These are phyloP conservation scores for Corylus avellana DNA, from an alignment of 306 rosid species.

Conservation along the genomic window DNA sequence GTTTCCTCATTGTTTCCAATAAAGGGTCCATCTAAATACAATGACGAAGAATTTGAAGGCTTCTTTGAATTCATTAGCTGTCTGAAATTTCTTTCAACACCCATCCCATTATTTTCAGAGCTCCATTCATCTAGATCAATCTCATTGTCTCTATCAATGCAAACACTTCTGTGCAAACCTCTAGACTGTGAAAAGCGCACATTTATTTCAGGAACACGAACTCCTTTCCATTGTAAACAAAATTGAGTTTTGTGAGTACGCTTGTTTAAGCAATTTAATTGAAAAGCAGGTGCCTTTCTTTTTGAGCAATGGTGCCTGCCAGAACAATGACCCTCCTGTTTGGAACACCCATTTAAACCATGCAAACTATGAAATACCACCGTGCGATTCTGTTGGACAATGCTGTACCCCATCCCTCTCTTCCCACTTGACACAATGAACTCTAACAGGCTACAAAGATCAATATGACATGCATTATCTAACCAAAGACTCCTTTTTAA, in stretches of 20 bases:
- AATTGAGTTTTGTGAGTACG: conserved; percentile 18
- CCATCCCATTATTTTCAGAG: conserved; percentile 28
- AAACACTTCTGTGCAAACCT: conserved; percentile 47
- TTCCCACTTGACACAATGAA: conserved; percentile 20
- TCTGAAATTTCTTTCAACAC: conserved; percentile 27
- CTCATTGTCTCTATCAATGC: conserved; percentile 54
- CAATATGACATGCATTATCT: neutral
- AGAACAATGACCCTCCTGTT: conserved; percentile 38
- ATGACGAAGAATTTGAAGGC: conserved; percentile 32
- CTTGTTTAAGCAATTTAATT: conserved; percentile 24
- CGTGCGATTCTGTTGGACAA: conserved; percentile 43
- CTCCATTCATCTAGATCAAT: conserved; percentile 40
- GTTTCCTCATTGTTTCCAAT: conserved; percentile 53
- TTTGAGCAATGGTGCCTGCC: conserved; percentile 28
- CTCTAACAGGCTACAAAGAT: conserved; percentile 17
- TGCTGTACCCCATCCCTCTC: conserved; percentile 48
- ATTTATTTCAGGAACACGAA: conserved; percentile 29
- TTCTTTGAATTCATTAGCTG: conserved; percentile 38
- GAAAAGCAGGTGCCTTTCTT: conserved; percentile 28
- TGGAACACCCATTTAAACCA: conserved; percentile 39
- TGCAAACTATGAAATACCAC: conserved; percentile 36
- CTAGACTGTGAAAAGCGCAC: conserved; percentile 23
- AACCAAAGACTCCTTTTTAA: neutral
- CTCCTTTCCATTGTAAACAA: conserved; percentile 37
- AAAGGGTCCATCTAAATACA: conserved; percentile 49